phyloP scores from a whole-genome alignment of 164 flowering plant species.

The Santalum album region DNA sequence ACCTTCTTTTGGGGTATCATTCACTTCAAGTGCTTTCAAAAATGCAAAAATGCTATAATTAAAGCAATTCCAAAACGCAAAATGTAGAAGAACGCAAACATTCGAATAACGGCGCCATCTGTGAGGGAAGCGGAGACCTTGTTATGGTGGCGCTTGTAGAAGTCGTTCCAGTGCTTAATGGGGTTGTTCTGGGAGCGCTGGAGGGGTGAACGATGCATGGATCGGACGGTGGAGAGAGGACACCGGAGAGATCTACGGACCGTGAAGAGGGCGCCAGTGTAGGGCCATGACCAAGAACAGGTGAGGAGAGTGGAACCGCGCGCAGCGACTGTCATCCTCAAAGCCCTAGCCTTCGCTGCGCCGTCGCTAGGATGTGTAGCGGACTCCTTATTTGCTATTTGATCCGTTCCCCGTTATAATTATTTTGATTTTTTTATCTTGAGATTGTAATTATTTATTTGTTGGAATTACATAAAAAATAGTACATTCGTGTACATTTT shows the following conservation, averaged over 20 bases:
- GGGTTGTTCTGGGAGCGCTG: conserved; percentile 15
- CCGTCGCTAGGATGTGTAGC: too few species aligned
- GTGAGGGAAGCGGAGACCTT: conserved; percentile 14
- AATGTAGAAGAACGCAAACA: too few species aligned
- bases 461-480: too few species aligned
- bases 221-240: neutral
- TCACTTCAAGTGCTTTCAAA: too few species aligned
- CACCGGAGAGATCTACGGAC: conserved; percentile 4
- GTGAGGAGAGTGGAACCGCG: neutral
- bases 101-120: neutral
- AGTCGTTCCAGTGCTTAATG: conserved; percentile 27
- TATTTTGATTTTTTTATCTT: too few species aligned
- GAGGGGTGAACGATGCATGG: neutral
- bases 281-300: neutral
- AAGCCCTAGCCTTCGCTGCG: neutral
- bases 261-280: neutral
- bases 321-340: neutral
- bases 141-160: conserved; percentile 35
- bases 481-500: too few species aligned
- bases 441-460: too few species aligned
- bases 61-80: too few species aligned
- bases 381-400: too few species aligned
- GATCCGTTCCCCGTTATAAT: too few species aligned
- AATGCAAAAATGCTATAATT: too few species aligned
- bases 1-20: too few species aligned